Conservation (phyloP, 192 early-diverging fungal species). For the Funneliformis geosporum region DNA sequence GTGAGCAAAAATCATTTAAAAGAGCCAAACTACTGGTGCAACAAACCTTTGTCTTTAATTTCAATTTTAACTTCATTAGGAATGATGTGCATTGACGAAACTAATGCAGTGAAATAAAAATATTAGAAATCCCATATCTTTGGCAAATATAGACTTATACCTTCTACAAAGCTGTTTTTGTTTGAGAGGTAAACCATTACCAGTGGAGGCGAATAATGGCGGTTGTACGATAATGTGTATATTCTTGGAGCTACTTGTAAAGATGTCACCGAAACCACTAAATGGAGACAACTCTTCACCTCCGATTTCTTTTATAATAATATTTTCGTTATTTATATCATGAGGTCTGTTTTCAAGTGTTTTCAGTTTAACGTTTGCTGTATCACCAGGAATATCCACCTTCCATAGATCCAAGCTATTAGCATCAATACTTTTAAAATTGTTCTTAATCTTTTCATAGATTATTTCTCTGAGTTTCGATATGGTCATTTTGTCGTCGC, state of each 20-base stretch:
- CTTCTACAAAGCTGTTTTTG: no score
- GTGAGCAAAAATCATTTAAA: no score
- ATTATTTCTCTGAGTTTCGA: constrained; percentile 15
- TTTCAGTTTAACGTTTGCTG: constrained; percentile 24
- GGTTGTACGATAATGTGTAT: constrained; percentile 14
- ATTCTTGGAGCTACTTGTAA: constrained; percentile 22
- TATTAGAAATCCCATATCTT: no score
- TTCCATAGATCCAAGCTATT: constrained; percentile 2
- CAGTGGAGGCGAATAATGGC: no score
- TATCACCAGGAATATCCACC: constrained; percentile 25
- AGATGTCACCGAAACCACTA: constrained; percentile 24
- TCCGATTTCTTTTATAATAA: constrained; percentile 26
- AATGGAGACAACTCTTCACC: constrained; percentile 25
- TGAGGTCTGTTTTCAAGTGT: constrained; percentile 22
- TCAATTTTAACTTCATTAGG: no score
- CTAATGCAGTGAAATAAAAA: no score
- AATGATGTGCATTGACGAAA: no score
- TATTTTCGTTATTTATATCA: constrained; percentile 12
- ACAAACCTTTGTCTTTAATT: no score
- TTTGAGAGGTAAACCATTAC: no score
- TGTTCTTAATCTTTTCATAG: constrained; percentile 25
- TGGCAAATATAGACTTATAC: no score
- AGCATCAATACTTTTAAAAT: constrained; percentile 24
- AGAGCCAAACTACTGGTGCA: no score
- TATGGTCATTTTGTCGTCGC: constrained; percentile 7